Evolutionary conservation across 2,329 filamentous ascomycete genomes (phyloP).

Genomic region (Colletotrichum lindemuthianum): DNA sequence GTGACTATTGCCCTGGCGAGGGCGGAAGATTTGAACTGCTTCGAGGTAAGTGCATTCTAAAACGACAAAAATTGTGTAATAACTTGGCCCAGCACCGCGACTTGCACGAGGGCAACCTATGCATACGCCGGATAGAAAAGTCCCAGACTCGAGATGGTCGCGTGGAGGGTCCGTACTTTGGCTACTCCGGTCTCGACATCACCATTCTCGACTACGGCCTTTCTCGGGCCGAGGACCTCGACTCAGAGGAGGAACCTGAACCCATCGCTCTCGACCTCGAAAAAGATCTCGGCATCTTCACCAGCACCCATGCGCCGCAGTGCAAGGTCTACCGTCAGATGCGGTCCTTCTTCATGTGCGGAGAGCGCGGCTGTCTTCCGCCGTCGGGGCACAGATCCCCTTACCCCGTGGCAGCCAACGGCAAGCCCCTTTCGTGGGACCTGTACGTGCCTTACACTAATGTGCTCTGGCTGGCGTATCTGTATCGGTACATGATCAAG

Average conservation of each 20-base stretch:
- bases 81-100: slow-evolving; percentile 64
- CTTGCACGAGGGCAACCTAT: slow-evolving; percentile 73
- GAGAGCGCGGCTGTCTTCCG: slow-evolving; percentile 61
- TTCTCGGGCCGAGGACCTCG: slow-evolving; percentile 64
- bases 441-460: slow-evolving; percentile 70
- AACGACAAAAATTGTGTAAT: neutral
- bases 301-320: slow-evolving; percentile 67
- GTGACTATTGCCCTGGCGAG: slow-evolving; percentile 68
- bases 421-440: slow-evolving; percentile 61
- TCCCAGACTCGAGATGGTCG: slow-evolving; percentile 45
- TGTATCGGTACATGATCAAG: slow-evolving; percentile 63
- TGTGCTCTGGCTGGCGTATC: slow-evolving; percentile 71
- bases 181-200: slow-evolving; percentile 69
- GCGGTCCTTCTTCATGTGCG: slow-evolving; percentile 65
- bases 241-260: slow-evolving; percentile 39
- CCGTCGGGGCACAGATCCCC: slow-evolving; percentile 57
- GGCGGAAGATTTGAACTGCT: slow-evolving; percentile 66
- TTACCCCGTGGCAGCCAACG: slow-evolving; percentile 51
- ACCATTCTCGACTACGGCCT: slow-evolving; percentile 74
- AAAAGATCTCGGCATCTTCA: slow-evolving; percentile 68
- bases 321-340: slow-evolving; percentile 71
- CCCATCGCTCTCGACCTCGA: slow-evolving; percentile 68
- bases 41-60: slow-evolving; percentile 60
- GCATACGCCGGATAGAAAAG: slow-evolving; percentile 58
- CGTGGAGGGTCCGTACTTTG: slow-evolving; percentile 55